These are phyloP conservation scores for Dactylonectria estremocensis DNA, from an alignment of 2,329 filamentous ascomycete species.

Conservation along the genomic window DNA sequence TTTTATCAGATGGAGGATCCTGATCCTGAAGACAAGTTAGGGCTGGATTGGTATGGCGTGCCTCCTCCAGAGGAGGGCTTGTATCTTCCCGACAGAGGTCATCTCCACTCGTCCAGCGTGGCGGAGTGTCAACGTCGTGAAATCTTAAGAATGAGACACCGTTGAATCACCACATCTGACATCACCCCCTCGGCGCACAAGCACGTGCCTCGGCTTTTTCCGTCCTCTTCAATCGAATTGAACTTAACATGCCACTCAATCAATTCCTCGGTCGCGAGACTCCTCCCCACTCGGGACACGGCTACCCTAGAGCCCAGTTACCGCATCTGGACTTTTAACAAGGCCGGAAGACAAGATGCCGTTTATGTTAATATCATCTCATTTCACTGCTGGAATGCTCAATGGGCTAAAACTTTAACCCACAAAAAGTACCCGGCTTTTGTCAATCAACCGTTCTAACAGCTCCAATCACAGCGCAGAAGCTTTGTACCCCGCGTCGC, in stretches of 20 bases:
- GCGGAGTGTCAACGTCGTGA: no score
- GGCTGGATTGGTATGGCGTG: conserved; percentile 22
- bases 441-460: not conserved
- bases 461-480: not conserved
- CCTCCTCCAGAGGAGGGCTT: conserved; percentile 22
- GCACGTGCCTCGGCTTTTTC: no score
- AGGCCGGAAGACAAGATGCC: not conserved
- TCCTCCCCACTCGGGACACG: no score
- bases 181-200: not conserved
- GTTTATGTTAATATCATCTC: not conserved
- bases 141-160: no score
- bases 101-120: not conserved
- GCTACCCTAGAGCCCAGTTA: no score
- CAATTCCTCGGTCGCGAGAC: no score
- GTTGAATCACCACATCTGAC: not conserved
- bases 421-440: not conserved
- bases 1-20: conserved; percentile 25
- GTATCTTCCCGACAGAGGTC: conserved; percentile 9
- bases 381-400: not conserved
- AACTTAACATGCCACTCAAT: not conserved
- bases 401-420: not conserved
- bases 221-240: no score
- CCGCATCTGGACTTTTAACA: no score
- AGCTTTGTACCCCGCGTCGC: not conserved
- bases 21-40: conserved; percentile 25